A percentile compares a stretch with the other conserved stretches of the same genome.
phyloP scores from a whole-genome alignment of 192 early-diverging fungal genomes.

The Umbelopsis vinacea region DNA sequence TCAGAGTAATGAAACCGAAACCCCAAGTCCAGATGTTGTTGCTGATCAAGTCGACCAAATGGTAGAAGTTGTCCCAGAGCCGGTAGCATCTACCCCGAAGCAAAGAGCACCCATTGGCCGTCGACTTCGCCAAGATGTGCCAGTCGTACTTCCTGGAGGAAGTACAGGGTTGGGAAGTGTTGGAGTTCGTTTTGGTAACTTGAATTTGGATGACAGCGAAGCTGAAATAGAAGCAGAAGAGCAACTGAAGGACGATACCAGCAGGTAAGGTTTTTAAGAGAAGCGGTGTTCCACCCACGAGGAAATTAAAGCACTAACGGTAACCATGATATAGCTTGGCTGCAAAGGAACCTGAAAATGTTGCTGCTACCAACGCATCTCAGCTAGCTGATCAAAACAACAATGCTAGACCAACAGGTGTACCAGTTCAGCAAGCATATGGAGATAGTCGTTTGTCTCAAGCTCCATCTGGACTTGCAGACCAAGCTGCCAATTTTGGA shows the following conservation, averaged over 20 bases:
- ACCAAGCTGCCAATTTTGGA: conserved; percentile 8
- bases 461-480: not conserved
- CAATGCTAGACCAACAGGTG: not conserved
- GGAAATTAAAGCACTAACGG: not conserved
- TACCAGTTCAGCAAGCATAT: not conserved
- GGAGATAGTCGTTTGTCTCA: not conserved
- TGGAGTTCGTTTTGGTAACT: conserved; percentile 40
- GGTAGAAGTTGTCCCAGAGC: not conserved
- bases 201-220: conserved; percentile 30
- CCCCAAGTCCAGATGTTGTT: not conserved
- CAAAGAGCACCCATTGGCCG: conserved; percentile 22
- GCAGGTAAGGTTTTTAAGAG: not conserved
- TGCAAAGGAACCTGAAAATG: not conserved
- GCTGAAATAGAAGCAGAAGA: not conserved
- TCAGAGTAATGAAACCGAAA: not conserved
- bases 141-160: conserved; percentile 31
- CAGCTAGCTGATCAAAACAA: not conserved
- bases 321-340: not conserved
- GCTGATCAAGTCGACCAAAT: not conserved
- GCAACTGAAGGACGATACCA: not conserved
- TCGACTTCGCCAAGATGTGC: conserved; percentile 34
- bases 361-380: not conserved
- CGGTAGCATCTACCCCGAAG: not conserved
- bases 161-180: conserved; percentile 1
- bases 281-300: not conserved